Base-by-base conservation (phyloP, 2,329 filamentous ascomycete genomes). In the Fusarium duplospermum region DNA sequence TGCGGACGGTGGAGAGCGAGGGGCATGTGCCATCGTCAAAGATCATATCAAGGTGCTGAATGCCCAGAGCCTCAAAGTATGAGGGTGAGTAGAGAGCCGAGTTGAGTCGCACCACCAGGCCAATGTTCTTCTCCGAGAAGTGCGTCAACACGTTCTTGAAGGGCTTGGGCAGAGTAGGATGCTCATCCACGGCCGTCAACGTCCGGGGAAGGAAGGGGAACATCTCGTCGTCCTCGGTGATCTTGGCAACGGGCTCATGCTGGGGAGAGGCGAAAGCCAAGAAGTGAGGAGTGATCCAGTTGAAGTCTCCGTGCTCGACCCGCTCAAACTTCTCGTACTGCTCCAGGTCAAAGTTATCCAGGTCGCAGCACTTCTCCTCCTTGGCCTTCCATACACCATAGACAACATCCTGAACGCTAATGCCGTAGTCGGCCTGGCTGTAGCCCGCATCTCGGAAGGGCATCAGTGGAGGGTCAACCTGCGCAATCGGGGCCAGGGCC, bases 331-430 rank as follows among this genome's bases (percentile, higher is more conserved):
- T 93, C 85, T 99, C 96, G 82, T 99, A 99, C 90, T 98, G 94
- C 85, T 98, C 95, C 22, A 99, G 89, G 79, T 96, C 95, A 81
- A 99, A 99, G 81, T 96, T 94, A 81, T 97, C 95, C 69, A 99
- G 87, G 64, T 94, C 93, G 80, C 95, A 97, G 79, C 97, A 92
- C 57, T 93, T 93, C 83, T 98, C 94, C 81, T 99, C 96, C 87
- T 98, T 99, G 54, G 96, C 96, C 83, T 96, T 97, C 96, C 96
- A 99, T 20, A 99, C 95, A 69, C 96, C 96, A 80, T 99, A 99
- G 9, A 99, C 96, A 47, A 99, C 92, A 82, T 99, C 96, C 84
- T 99, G 96, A 50, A 99, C 94, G 68, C 93, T 98, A 78, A 99
- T 90, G 64, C 94, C 93, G 81, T 98, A 99, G 83, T 99, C 96